A percentile compares a stretch with the other conserved stretches of the same genome.
Evolutionary conservation across 768 basidiomycete genomes (phyloP).

Genomic region (Mycena filopes): DNA sequence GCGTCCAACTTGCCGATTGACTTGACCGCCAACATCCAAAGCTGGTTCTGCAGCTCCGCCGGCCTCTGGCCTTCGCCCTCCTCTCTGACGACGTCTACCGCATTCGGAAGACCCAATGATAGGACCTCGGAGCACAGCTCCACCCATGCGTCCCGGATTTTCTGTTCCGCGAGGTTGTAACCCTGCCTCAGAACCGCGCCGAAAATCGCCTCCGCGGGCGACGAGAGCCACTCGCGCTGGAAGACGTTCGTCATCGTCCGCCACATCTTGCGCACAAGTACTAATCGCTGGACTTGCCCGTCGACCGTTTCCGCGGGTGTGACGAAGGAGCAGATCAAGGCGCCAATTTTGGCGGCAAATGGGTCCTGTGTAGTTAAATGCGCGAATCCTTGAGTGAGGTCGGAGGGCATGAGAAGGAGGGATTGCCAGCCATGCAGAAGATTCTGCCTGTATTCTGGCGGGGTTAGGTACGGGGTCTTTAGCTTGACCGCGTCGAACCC

Average conservation of each 20-base stretch:
- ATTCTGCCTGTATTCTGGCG: conserved; percentile 43
- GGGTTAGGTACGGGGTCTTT: conserved; percentile 11
- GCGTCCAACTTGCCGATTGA: conserved; percentile 40
- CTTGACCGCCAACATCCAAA: conserved; percentile 61
- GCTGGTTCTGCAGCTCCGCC: conserved; percentile 49
- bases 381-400: conserved; percentile 50
- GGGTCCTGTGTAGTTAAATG: conserved; percentile 48
- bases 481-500: conserved; percentile 21
- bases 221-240: conserved; percentile 48
- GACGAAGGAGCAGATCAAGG: conserved; percentile 51
- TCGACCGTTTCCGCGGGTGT: conserved; percentile 32
- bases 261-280: conserved; percentile 61
- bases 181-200: conserved; percentile 53
- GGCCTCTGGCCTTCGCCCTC: conserved; percentile 40
- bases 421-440: conserved; percentile 64
- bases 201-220: conserved; percentile 59
- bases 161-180: conserved; percentile 52
- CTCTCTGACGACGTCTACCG: conserved; percentile 47
- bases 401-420: conserved; percentile 61
- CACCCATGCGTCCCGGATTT: conserved; percentile 57
- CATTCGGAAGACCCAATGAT: conserved; percentile 49
- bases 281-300: conserved; percentile 51
- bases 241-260: conserved; percentile 61
- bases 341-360: conserved; percentile 47
- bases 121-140: conserved; percentile 61